Base-by-base conservation (phyloP, 2,329 filamentous ascomycete genomes). In the Escovopsis weberi region DNA sequence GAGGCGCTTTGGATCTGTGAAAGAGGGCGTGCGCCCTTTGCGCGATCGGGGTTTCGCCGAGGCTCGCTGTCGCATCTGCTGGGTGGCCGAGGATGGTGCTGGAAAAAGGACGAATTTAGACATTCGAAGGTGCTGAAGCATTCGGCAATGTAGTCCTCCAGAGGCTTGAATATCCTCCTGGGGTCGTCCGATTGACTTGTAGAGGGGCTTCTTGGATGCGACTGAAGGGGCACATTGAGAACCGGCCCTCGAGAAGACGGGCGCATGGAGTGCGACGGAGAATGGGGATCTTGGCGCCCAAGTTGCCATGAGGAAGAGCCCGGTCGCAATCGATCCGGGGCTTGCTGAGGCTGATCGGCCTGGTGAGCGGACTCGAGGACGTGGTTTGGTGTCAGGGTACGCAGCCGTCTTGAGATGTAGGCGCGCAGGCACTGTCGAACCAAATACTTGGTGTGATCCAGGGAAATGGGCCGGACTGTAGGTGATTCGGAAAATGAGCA, bases 91-190 rank as follows among this genome's bases (percentile, higher is more conserved):
- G 65, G 44, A 26, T 51, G 61, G 1, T 72, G 72, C 33, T 71
- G 65, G 55, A 40, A 45, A 19, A 94, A 94, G 0, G 86, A 88
- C 12, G 66, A 68, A 56, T 91, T 93, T n/a, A 94, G 61, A 48
- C 74, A 79, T 41, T 82, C 71, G 50, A 78, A 78, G 0, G 79
- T 78, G 43, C 74, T 72, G 52, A 93, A 84, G 50, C 74, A 81
- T 18, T 64, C 59, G 40, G 78, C 64, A 35, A 94, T 72, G 54
- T 91, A 89, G 47, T 87, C 81, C 60, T 94, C 85, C 12, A 94
- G 57, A 5, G 72, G 70, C 46, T 75, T 79, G 58, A 94, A 94
- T 10, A 89, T 75, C 33, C 66, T 68, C 53, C 72, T 78, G 3
- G 69, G 61, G 4, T 68, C 69, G 18, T 48, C 48, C 2, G 51